These are phyloP conservation scores for Poterioochromonas sp. DNA, from an alignment of 352 stramenopile species.

Conservation along the genomic window DNA sequence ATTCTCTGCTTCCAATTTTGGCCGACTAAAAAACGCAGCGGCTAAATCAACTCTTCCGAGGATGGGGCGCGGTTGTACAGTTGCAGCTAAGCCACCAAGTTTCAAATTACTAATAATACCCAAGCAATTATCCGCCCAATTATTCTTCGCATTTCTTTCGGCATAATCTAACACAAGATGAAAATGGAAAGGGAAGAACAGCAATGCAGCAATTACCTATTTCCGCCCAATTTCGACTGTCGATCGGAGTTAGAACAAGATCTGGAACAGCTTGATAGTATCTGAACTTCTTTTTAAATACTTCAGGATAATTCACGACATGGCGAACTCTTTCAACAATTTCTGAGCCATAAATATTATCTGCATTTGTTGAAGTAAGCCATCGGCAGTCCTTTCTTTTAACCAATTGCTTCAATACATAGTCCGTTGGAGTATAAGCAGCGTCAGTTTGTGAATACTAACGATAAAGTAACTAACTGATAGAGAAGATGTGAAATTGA, in stretches of 20 bases:
- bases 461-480: neutral
- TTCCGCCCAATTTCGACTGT: neutral
- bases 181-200: too few relatives aligned
- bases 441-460: neutral
- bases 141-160: neutral
- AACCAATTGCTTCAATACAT: neutral
- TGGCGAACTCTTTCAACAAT: neutral
- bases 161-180: constrained; percentile 1
- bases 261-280: neutral
- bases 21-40: neutral
- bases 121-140: neutral
- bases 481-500: too few relatives aligned
- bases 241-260: neutral
- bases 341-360: constrained; percentile 5
- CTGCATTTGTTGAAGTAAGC: neutral
- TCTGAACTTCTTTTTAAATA: too few relatives aligned
- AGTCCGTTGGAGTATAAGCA: neutral
- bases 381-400: neutral
- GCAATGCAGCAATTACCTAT: too few relatives aligned
- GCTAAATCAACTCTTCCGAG: neutral
- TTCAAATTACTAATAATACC: neutral
- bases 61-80: neutral
- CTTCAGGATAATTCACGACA: too few relatives aligned
- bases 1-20: neutral
- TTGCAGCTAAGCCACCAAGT: neutral